Evolutionary conservation across 352 stramenopile genomes (phyloP), one percentile per base, ranked within the genome.

Genomic region (Plasmopara viticola): DNA sequence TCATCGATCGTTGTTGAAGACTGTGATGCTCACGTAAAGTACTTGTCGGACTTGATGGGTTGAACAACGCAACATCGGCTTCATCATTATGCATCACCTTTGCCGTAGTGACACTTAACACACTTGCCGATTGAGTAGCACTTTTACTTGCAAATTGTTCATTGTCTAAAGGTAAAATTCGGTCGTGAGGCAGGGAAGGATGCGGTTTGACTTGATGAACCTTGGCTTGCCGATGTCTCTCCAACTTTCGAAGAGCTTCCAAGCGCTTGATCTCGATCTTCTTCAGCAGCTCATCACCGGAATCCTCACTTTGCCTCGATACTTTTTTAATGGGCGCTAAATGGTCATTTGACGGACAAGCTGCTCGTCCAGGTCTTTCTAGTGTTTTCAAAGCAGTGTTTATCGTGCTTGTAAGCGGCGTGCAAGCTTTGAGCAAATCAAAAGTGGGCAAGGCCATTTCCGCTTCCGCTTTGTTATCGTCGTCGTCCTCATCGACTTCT

Each of bases 251-350:
- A 6, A 89, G 48, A 9, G 80, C 78, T 17, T 76, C 75, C 12
- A 75, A 52, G 7, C 78, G 68, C 43, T 92, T 89, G 31, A 67
- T 65, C 70, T 90, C 78, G 20, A 89, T 82, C n/a, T 78, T 81
- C 38, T 72, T 66, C 7, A 60, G 68, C 3, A 80, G 34, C 37
- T 62, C 59, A 14, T 51, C 41, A 25, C n/a, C 31, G 18, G 18
- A n/a, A 41, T 52, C 39, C 29, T 58, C 14, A 37, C 35, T 8
- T 12, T 29, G 5, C 13, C 18, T 43, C 9, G 33, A 13, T 10
- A 37, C 17, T 42, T 48, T 9, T 15, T 31, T 8, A 18, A 18
- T 15, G 28, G n/a, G 13, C 18, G 1, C 7, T 37, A 18, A 20
- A 42, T 45, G 10, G 14, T 40, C 34, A 29, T 4, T 10, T 9